These are phyloP conservation scores for Borovskyia barvae DNA, from an alignment of 208 protist genomes.

Conservation along the genomic window DNA sequence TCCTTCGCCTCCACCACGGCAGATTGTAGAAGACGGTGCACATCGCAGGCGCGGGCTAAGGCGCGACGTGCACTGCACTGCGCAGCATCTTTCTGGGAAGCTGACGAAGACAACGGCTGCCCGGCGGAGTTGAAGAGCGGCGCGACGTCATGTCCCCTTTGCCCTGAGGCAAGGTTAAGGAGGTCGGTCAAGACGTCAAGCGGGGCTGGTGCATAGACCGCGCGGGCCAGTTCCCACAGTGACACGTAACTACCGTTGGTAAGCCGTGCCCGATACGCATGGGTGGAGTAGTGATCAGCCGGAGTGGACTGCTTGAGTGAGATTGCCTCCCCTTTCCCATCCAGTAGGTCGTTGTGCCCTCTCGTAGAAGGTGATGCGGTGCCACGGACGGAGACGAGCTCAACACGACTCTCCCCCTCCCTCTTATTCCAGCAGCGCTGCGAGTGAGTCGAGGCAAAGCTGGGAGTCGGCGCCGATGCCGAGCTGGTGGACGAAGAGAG, in stretches of 20 bases:
- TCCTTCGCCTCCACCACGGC: slow-evolving; percentile 22
- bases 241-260: slow-evolving; percentile 38
- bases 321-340: background rate
- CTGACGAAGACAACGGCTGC: background rate
- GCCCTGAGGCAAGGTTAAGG: slow-evolving; percentile 26
- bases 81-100: background rate
- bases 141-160: background rate
- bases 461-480: background rate
- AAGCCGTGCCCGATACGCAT: slow-evolving; percentile 61
- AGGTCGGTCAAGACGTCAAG: slow-evolving; percentile 64
- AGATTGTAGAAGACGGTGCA: slow-evolving; percentile 19
- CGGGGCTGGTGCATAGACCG: slow-evolving; percentile 58
- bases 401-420: no score
- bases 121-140: background rate
- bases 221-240: slow-evolving; percentile 44
- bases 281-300: slow-evolving; percentile 29
- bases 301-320: background rate
- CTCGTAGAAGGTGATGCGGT: background rate
- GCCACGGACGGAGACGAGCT: no score
- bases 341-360: background rate
- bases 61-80: slow-evolving; percentile 6
- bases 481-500: background rate
- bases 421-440: background rate
- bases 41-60: slow-evolving; percentile 17
- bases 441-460: slow-evolving; percentile 6